phyloP scores from a whole-genome alignment of 2,329 filamentous ascomycete species.

The Trichoderma sp. region DNA sequence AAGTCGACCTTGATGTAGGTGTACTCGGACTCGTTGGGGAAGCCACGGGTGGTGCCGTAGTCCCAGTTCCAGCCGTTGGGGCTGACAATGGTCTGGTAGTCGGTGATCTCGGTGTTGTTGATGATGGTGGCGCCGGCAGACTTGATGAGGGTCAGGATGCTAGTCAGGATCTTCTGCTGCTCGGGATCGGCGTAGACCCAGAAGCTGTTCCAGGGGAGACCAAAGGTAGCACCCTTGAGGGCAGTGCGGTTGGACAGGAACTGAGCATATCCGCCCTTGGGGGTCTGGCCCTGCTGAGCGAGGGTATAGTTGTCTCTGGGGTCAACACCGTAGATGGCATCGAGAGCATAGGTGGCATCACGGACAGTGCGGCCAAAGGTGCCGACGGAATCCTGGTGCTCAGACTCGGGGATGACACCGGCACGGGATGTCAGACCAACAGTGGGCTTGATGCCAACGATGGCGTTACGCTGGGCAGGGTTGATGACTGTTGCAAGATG shows the following conservation, averaged over 20 bases:
- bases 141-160: slow-evolving; percentile 49
- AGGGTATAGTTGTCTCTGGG: slow-evolving; percentile 62
- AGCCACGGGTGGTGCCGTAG: slow-evolving; percentile 59
- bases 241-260: slow-evolving; percentile 52
- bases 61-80: slow-evolving; percentile 74
- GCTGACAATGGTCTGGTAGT: slow-evolving; percentile 59
- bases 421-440: slow-evolving; percentile 66
- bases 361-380: slow-evolving; percentile 63
- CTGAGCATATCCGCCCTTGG: slow-evolving; percentile 53
- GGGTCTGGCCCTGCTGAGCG: slow-evolving; percentile 53
- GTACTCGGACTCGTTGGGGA: slow-evolving; percentile 70
- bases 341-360: slow-evolving; percentile 65
- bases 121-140: slow-evolving; percentile 63
- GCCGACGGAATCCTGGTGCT: slow-evolving; percentile 68
- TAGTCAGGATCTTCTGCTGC: slow-evolving; percentile 52
- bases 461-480: slow-evolving; percentile 64
- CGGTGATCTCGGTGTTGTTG: slow-evolving; percentile 66
- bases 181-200: slow-evolving; percentile 59
- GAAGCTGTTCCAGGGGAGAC: slow-evolving; percentile 68
- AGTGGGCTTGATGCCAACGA: slow-evolving; percentile 75
- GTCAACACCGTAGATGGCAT: slow-evolving; percentile 66
- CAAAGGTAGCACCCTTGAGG: slow-evolving; percentile 62
- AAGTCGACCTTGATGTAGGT: slow-evolving; percentile 70
- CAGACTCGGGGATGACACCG: slow-evolving; percentile 62
- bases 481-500: slow-evolving; percentile 52